Base-by-base conservation (phyloP, 306 rosid genomes). In the Cucumis cinereus region DNA sequence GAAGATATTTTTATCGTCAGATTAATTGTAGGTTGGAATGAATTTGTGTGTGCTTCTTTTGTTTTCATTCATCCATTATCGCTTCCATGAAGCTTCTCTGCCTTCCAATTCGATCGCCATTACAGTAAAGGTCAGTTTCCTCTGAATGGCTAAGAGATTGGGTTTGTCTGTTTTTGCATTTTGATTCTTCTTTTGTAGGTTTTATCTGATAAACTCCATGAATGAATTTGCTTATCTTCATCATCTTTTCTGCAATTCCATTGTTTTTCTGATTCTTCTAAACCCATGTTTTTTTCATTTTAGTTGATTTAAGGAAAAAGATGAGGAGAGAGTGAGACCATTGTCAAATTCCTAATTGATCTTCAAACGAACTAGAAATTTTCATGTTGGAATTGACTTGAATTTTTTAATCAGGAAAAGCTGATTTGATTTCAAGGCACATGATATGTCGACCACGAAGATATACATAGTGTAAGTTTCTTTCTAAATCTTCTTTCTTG, bases 391-490 rank as follows among this genome's bases (percentile, higher is more conserved):
- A 33, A 70, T 40, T 71, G 4, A 47, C 36, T 70, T 76, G 3
- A 47, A 38, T 10, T 38, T 22, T 20, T 38, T 30, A 33, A 78
- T 79, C 78, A 66, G 59, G 76, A 81, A 30, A 30, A 76, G 64
- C 54, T 76, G 69, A 69, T 45, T 72, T 61, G 56, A 69, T 59
- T 55, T 56, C 73, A 16, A 61, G 78, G 77, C 74, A 57, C 49
- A 61, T 17, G 78, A 58, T 82, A 90, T 91, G 96, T 81, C 88
- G 24, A 83, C 83, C 63, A 90, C 96, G 74, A 93, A 91, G 84
- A 80, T 91, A 78, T 91, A 84, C 76, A 52, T 93, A 61, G 91
- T 93, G 98, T 90, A 80, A 88, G 96, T 43, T 63, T 82, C 76
- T 53, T 20, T 19, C 14, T 2, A 55, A 68, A 41, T 68, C 12